Conservation (phyloP, 2,329 filamentous ascomycete genomes). For the Biscogniauxia sp. region DNA sequence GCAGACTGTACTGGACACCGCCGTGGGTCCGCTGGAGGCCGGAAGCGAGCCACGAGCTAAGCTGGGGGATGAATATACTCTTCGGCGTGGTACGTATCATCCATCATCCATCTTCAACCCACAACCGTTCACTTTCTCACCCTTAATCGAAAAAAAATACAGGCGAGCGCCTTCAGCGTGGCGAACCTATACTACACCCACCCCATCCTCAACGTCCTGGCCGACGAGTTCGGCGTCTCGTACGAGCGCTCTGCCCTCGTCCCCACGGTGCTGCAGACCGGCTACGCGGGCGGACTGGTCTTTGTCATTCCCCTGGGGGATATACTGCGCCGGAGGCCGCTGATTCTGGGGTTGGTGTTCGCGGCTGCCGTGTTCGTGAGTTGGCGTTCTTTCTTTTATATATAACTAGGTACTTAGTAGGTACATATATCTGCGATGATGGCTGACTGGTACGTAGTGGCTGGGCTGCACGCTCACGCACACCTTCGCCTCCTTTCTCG, state of each 20-base stretch:
- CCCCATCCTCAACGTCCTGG: constrained; percentile 74
- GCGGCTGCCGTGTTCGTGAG: constrained; percentile 67
- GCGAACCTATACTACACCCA: constrained; percentile 82
- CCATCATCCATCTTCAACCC: constrained; percentile 3
- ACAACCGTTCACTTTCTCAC: background rate
- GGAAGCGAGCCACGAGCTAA: constrained; percentile 26
- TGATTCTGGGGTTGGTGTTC: constrained; percentile 65
- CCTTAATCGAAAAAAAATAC: background rate
- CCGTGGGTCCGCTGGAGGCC: constrained; percentile 26
- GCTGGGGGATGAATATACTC: constrained; percentile 26
- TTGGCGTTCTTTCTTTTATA: constrained; percentile 5
- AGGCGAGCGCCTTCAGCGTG: constrained; percentile 65
- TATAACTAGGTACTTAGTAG: background rate
- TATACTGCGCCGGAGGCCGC: constrained; percentile 62
- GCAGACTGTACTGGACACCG: constrained; percentile 20
- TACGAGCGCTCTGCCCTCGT: constrained; percentile 67
- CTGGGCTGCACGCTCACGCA: constrained; percentile 69
- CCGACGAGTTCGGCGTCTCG: constrained; percentile 65
- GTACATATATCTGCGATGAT: no score
- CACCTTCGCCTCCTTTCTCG: constrained; percentile 63
- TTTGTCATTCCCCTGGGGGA: constrained; percentile 77
- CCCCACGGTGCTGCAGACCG: constrained; percentile 75
- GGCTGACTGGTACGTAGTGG: constrained; percentile 42
- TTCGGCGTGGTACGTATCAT: constrained; percentile 33
- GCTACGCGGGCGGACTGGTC: constrained; percentile 71